Evolutionary conservation across 2,329 filamentous ascomycete species (phyloP), one percentile per base, ranked within the genome.

Genomic region (Tolypocladium amazonense): DNA sequence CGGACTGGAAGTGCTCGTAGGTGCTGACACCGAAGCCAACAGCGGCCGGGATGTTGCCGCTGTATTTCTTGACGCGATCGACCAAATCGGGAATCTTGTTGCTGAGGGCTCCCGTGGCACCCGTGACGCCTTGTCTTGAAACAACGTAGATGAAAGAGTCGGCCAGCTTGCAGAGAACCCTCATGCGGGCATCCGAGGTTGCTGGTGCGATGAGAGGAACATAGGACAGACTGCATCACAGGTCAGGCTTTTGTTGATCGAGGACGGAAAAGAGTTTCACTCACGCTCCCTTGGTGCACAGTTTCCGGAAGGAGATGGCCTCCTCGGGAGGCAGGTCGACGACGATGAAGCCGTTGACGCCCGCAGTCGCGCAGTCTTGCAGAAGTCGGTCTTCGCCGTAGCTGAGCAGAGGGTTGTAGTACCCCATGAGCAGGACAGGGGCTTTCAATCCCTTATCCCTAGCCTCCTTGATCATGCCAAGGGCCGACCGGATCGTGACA

Each of bases 101-200:
- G 73, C 90, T 96, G 69, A 99, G 77, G 33, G 86, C 86, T 39
- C 92, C 92, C 0, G 87, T 88, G 18, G 92, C 94, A 67, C 94
- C 94, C 12, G 94, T 99, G 60, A 97, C 93, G 67, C 94, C 94
- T 88, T 96, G 95, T 67, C 93, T 84, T 33, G 93, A 97, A 59
- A 99, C 94, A 62, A 99, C 92, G 73, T 99, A 99, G 76, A 99
- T 96, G 79, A 97, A 99, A 4, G 92, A 97, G 76, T 97, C 93
- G 70, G 94, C 94, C 64, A 99, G 93, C 73, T 90, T 87, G 83
- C 94, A 99, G 15, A 99, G 87, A 47, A 97, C 83, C 77, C 90
- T 93, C 92, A 99, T 96, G 69, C 94, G 89, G 65, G 85, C 81
- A 67, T 97, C 92, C 8, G 92, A 96, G 1, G 94, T 97, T 14